Conservation (phyloP, 306 rosid species). For the Malus fusca region DNA sequence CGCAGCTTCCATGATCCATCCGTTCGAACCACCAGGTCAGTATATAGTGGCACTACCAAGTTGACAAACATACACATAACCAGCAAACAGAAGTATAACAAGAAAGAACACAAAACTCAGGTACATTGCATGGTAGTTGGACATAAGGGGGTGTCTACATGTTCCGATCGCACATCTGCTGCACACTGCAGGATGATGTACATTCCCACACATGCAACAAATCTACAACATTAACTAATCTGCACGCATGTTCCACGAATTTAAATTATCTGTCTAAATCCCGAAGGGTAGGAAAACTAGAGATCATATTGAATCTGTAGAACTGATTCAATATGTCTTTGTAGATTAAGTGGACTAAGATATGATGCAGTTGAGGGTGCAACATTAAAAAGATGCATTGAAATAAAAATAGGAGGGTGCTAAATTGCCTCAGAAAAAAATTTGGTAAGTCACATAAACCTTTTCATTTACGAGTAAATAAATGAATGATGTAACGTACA, state of each 20-base stretch:
- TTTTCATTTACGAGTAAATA: slow-evolving; percentile 32
- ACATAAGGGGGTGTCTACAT: neutral
- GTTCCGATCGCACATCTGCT: neutral
- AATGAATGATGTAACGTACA: slow-evolving; percentile 17
- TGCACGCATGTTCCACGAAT: neutral
- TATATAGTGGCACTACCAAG: neutral
- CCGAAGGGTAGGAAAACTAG: neutral
- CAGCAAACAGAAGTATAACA: neutral
- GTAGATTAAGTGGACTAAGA: neutral
- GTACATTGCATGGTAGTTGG: neutral
- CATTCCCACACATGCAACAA: neutral
- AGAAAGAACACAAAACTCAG: neutral
- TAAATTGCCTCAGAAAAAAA: neutral
- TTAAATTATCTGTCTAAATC: neutral
- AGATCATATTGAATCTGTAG: neutral
- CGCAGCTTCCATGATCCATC: neutral
- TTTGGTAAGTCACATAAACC: slow-evolving; percentile 9
- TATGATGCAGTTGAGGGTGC: neutral
- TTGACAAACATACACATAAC: neutral
- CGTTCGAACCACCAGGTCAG: neutral
- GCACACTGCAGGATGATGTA: neutral
- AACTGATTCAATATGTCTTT: neutral
- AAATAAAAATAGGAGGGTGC: slow-evolving; percentile 2
- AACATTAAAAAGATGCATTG: neutral
- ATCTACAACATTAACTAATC: neutral